Conservation (phyloP, 1,284 basidiomycete genomes). For the Xerocomus minutiporus region DNA sequence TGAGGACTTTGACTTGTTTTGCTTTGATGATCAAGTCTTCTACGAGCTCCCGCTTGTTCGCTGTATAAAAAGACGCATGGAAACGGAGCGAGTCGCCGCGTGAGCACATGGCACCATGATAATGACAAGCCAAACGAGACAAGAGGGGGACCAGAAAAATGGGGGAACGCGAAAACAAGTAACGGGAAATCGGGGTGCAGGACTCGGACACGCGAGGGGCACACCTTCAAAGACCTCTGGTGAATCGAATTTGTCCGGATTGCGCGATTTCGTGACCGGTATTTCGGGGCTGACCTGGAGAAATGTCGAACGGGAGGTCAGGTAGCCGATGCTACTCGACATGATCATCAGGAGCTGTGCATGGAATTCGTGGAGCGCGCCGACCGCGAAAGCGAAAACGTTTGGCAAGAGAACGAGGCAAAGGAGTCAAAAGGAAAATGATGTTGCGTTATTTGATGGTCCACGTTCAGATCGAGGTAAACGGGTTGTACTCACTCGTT, state of each 20-base stretch:
- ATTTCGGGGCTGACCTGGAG: slow-evolving; percentile 66
- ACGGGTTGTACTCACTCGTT: slow-evolving; percentile 50
- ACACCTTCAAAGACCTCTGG: slow-evolving; percentile 67
- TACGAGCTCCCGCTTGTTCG: slow-evolving; percentile 75
- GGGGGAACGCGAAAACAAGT: neutral
- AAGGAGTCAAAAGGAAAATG: neutral
- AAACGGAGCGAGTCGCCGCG: no score
- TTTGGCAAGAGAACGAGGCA: neutral
- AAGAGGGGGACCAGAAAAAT: no score
- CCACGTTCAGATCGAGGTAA: neutral
- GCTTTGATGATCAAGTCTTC: slow-evolving; percentile 75
- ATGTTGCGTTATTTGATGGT: neutral
- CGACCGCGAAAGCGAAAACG: neutral
- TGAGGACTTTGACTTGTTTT: slow-evolving; percentile 78
- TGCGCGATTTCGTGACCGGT: slow-evolving; percentile 70
- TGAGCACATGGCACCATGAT: neutral
- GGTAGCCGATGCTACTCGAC: slow-evolving; percentile 71
- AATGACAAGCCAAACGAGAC: no score
- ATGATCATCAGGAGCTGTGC: slow-evolving; percentile 74
- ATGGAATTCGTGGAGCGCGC: neutral
- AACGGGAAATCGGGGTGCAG: neutral
- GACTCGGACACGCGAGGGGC: neutral
- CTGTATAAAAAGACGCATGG: slow-evolving; percentile 33
- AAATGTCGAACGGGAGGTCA: slow-evolving; percentile 69
- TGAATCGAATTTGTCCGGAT: slow-evolving; percentile 63